Percentiles rank a stretch among this genome's conserved stretches.
These are phyloP conservation scores for Boletus tomentosulus DNA, from an alignment of 768 basidiomycete species.

Conservation along the genomic window DNA sequence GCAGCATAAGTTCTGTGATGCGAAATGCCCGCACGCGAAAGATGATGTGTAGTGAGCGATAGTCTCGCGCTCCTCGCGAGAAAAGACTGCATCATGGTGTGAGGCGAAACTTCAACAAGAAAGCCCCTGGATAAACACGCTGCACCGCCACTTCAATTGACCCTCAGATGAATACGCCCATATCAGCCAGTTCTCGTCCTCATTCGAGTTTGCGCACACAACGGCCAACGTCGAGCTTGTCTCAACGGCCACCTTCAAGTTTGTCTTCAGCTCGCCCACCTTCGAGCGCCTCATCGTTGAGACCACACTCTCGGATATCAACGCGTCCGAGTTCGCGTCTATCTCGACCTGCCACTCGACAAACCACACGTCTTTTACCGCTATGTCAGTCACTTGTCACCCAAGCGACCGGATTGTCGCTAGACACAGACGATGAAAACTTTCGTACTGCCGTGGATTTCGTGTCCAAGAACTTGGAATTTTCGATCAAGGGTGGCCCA, in stretches of 20 bases:
- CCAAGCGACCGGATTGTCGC: slow-evolving; percentile 49
- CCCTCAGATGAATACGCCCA: slow-evolving; percentile 19
- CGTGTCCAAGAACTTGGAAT: slow-evolving; percentile 56
- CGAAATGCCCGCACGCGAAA: neutral
- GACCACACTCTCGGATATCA: slow-evolving; percentile 33
- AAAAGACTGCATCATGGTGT: slow-evolving; percentile 15
- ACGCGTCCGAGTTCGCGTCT: slow-evolving; percentile 40
- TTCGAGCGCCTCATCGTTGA: slow-evolving; percentile 39
- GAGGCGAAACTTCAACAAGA: neutral
- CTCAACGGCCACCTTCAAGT: slow-evolving; percentile 44
- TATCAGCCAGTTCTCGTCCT: slow-evolving; percentile 11
- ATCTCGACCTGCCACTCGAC: slow-evolving; percentile 50
- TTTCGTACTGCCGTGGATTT: slow-evolving; percentile 51
- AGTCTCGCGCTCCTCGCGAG: slow-evolving; percentile 11
- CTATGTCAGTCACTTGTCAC: slow-evolving; percentile 51
- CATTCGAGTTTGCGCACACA: slow-evolving; percentile 20
- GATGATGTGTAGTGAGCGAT: slow-evolving; percentile 4
- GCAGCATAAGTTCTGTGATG: slow-evolving; percentile 16
- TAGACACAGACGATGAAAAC: slow-evolving; percentile 40
- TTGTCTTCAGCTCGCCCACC: slow-evolving; percentile 41
- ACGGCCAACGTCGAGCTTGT: slow-evolving; percentile 35
- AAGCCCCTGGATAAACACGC: neutral
- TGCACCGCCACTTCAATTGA: slow-evolving; percentile 10
- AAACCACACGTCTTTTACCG: slow-evolving; percentile 49
- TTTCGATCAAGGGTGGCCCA: slow-evolving; percentile 51